Evolutionary conservation across 2,329 filamentous ascomycete genomes (phyloP).

Genomic region (Pseudocercospora macadamiae): DNA sequence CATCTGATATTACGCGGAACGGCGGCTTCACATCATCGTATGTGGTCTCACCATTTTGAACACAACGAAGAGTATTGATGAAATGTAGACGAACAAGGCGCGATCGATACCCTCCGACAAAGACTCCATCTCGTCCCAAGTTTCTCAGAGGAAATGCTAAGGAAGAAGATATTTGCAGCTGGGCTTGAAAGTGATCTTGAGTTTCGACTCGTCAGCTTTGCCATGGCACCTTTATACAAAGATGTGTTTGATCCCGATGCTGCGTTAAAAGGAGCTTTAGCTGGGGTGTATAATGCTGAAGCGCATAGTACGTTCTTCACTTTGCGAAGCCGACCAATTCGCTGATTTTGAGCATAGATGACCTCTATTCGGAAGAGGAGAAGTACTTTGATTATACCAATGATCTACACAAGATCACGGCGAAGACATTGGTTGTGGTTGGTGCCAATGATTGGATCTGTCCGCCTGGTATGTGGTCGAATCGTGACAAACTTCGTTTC

Average conservation of each 20-base stretch:
- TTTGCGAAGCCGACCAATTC: too few relatives aligned
- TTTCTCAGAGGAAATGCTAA: slow-evolving; percentile 6
- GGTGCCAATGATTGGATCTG: slow-evolving; percentile 1
- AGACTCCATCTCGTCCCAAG: neutral
- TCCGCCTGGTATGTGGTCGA: neutral
- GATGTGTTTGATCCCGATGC: neutral
- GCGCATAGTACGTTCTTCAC: neutral
- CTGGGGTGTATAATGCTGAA: neutral
- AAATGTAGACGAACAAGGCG: neutral
- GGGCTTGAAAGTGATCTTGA: slow-evolving; percentile 2
- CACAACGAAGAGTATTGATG: neutral
- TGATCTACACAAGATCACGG: neutral
- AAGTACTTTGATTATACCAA: slow-evolving; percentile 8
- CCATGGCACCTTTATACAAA: slow-evolving; percentile 6
- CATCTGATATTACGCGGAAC: slow-evolving; percentile 6
- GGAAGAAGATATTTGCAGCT: slow-evolving; percentile 5
- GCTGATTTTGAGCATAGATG: neutral
- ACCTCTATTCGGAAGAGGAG: neutral
- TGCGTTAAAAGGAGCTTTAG: neutral
- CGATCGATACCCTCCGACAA: neutral
- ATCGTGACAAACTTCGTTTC: neutral
- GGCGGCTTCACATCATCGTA: neutral
- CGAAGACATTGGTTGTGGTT: slow-evolving; percentile 7
- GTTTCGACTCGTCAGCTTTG: slow-evolving; percentile 11
- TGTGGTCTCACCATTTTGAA: neutral